phyloP scores from a whole-genome alignment of 2,329 filamentous ascomycete species.

The Exophiala viscosa region DNA sequence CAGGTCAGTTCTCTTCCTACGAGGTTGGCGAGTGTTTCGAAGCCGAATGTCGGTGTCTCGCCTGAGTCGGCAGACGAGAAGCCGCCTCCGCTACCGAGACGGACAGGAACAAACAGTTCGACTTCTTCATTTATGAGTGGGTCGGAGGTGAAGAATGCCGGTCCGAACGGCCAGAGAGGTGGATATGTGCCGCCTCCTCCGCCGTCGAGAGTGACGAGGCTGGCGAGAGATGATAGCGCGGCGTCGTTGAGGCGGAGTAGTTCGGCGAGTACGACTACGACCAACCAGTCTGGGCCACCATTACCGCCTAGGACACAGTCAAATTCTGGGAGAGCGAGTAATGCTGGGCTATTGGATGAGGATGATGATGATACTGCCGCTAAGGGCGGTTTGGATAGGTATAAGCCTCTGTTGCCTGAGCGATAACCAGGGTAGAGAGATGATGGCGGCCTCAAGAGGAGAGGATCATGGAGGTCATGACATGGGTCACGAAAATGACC shows the following conservation, averaged over 20 bases:
- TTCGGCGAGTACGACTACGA: not conserved
- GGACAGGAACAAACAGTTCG: slow-evolving; percentile 21
- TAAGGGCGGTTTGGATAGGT: slow-evolving; percentile 13
- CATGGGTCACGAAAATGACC: too few relatives aligned
- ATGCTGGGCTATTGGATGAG: slow-evolving; percentile 10
- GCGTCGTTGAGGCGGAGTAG: not conserved
- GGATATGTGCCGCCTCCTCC: not conserved
- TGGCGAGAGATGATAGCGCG: not conserved
- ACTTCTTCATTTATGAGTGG: slow-evolving; percentile 21
- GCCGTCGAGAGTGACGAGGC: not conserved
- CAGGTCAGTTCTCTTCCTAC: slow-evolving; percentile 10
- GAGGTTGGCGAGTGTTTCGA: slow-evolving; percentile 5
- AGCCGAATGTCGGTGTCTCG: not conserved
- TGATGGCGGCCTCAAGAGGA: too few relatives aligned
- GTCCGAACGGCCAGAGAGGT: not conserved
- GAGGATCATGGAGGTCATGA: too few relatives aligned
- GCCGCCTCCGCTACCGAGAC: slow-evolving; percentile 23
- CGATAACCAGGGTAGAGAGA: too few relatives aligned
- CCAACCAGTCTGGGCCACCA: slow-evolving; percentile 3
- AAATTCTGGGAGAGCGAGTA: not conserved
- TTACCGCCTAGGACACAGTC: slow-evolving; percentile 19
- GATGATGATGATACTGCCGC: slow-evolving; percentile 8
- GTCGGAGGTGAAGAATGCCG: slow-evolving; percentile 3
- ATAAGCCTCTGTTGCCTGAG: slow-evolving; percentile 20
- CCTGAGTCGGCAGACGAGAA: slow-evolving; percentile 1